Percentiles rank a stretch among this genome's conserved stretches.
phyloP scores from a whole-genome alignment of 139 green algal species.

The Asterochloris erici region DNA sequence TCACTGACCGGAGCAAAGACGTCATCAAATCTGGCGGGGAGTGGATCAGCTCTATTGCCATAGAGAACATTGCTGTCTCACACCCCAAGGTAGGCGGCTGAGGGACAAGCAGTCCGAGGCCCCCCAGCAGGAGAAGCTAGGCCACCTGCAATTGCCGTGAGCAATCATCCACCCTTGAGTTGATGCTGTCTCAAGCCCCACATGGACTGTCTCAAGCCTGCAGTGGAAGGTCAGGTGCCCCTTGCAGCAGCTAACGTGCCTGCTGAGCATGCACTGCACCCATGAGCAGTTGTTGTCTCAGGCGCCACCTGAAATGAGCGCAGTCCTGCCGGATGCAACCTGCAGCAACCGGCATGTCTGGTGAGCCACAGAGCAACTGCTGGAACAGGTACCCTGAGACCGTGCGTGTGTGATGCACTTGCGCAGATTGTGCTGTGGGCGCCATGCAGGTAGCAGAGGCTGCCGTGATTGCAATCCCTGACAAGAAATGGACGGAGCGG shows the following conservation, averaged over 20 bases:
- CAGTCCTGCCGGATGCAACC: too few relatives aligned
- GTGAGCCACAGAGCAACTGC: not conserved
- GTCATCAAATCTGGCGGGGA: conserved; percentile 81
- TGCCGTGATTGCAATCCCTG: conserved; percentile 64
- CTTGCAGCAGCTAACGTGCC: too few relatives aligned
- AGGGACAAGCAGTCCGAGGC: not conserved
- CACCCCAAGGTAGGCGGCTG: conserved; percentile 35
- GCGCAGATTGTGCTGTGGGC: not conserved
- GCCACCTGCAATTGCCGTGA: not conserved
- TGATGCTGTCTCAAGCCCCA: not conserved
- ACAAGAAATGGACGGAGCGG: conserved; percentile 71
- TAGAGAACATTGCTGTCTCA: conserved; percentile 53
- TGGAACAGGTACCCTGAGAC: not conserved
- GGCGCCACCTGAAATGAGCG: too few relatives aligned
- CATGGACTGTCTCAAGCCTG: not conserved
- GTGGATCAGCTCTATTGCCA: conserved; percentile 61
- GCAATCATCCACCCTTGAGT: not conserved
- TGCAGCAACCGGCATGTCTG: too few relatives aligned
- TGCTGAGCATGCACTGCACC: too few relatives aligned
- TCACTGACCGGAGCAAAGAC: conserved; percentile 68
- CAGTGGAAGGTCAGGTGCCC: not conserved
- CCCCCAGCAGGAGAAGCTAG: not conserved
- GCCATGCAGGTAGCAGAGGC: conserved; percentile 58
- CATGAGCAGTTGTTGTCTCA: too few relatives aligned
- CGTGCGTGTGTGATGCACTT: too few relatives aligned